phyloP scores from a whole-genome alignment of 352 stramenopile species.

The Phytophthora sp. region DNA sequence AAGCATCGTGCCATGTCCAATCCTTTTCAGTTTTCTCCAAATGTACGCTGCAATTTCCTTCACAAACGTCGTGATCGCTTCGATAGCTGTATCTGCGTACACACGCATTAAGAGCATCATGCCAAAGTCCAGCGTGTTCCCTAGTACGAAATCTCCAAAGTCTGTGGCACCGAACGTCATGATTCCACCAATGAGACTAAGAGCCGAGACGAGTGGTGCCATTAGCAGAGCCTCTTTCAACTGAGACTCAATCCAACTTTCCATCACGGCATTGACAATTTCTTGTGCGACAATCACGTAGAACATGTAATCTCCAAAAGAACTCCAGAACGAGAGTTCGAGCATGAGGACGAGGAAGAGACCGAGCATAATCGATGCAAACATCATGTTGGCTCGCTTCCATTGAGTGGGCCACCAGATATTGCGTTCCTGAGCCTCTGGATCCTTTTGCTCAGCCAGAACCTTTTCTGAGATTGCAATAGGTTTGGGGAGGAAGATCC shows the following conservation, averaged over 20 bases:
- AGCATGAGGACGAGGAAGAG: constrained; percentile 95
- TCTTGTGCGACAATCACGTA: constrained; percentile 95
- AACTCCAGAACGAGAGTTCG: constrained; percentile 96
- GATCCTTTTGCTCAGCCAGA: constrained; percentile 84
- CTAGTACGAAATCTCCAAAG: constrained; percentile 97
- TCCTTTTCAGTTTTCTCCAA: constrained; percentile 45
- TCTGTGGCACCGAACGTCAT: constrained; percentile 96
- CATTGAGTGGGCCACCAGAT: constrained; percentile 94
- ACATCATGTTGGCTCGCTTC: constrained; percentile 96
- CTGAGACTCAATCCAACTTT: constrained; percentile 90
- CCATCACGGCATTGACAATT: constrained; percentile 88
- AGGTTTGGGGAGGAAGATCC: constrained; percentile 93
- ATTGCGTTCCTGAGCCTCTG: constrained; percentile 63
- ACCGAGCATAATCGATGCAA: constrained; percentile 91
- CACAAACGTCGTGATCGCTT: constrained; percentile 73
- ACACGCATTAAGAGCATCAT: constrained; percentile 94
- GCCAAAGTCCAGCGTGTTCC: constrained; percentile 94
- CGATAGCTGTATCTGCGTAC: constrained; percentile 90
- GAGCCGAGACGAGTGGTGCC: constrained; percentile 87
- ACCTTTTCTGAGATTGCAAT: constrained; percentile 91
- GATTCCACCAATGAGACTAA: constrained; percentile 91
- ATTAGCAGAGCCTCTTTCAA: constrained; percentile 93
- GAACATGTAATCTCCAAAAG: constrained; percentile 96
- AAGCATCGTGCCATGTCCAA: constrained; percentile 38
- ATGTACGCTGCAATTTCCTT: constrained; percentile 46